These are phyloP conservation scores for Solanum chmielewskii DNA, from an alignment of 257 asterid genomes.

Conservation along the genomic window DNA sequence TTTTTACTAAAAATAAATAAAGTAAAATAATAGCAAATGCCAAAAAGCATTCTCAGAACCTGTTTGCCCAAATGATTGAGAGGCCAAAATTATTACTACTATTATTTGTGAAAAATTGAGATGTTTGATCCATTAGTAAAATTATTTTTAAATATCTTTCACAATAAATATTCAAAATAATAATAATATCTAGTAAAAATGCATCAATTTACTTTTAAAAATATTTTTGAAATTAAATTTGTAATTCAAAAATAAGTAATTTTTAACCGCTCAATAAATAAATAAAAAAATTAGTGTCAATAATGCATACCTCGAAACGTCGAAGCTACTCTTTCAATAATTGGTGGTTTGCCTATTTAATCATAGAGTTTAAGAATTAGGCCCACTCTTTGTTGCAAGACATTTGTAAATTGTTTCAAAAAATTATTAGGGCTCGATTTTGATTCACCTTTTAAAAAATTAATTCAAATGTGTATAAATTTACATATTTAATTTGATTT, in stretches of 20 bases:
- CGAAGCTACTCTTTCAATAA: constrained; percentile 30
- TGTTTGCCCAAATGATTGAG: background rate
- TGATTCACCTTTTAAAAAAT: background rate
- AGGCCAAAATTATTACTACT: background rate
- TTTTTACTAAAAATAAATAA: background rate
- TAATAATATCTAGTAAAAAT: background rate
- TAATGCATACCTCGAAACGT: constrained; percentile 1
- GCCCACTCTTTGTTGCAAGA: background rate
- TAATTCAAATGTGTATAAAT: too few species aligned
- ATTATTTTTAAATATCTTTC: background rate
- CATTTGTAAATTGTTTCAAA: too few species aligned
- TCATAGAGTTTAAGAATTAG: background rate
- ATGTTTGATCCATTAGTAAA: background rate
- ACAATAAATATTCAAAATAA: too few species aligned
- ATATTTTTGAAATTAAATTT: too few species aligned
- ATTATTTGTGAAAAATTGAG: background rate
- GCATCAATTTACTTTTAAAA: background rate
- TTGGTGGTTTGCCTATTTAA: constrained; percentile 6
- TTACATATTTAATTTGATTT: fast-evolving
- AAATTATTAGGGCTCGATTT: too few species aligned
- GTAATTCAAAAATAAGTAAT: background rate
- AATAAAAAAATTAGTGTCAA: too few species aligned
- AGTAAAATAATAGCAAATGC: background rate
- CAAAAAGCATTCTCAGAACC: background rate
- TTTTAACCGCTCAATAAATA: too few species aligned